These are phyloP conservation scores for Cadophora malorum DNA, from an alignment of 2,329 filamentous ascomycete genomes.

Conservation along the genomic window DNA sequence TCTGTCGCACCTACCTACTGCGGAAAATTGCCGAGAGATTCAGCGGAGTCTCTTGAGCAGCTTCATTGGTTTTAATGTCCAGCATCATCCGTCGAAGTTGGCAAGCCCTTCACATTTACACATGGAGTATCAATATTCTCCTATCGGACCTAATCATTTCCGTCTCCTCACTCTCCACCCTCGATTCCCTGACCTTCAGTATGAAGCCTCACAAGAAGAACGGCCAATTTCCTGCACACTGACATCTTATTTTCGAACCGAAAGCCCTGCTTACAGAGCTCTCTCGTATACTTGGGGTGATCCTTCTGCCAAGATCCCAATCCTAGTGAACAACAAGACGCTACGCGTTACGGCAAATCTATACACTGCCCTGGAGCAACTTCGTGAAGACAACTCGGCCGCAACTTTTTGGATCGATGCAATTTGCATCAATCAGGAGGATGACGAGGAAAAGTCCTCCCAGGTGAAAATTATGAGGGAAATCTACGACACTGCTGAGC, in stretches of 20 bases:
- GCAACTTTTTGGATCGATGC: slow-evolving; percentile 31
- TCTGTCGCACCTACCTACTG: not conserved
- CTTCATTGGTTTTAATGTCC: not conserved
- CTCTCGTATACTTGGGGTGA: slow-evolving; percentile 43
- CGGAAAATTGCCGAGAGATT: not conserved
- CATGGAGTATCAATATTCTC: not conserved
- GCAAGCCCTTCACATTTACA: too few relatives aligned
- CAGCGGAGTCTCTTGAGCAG: not conserved
- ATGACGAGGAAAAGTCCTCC: slow-evolving; percentile 22
- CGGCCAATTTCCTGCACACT: not conserved
- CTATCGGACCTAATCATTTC: not conserved
- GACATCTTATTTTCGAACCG: slow-evolving; percentile 1
- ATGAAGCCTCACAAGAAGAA: not conserved
- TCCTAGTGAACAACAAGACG: slow-evolving; percentile 31
- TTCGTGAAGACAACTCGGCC: slow-evolving; percentile 17
- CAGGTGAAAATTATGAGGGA: slow-evolving; percentile 28
- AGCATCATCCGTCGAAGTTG: not conserved
- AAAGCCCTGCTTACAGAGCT: slow-evolving; percentile 29
- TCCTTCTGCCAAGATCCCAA: slow-evolving; percentile 23
- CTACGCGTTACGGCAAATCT: slow-evolving; percentile 27
- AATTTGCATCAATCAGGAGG: slow-evolving; percentile 32
- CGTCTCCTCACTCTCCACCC: slow-evolving; percentile 6
- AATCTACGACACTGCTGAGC: slow-evolving; percentile 22
- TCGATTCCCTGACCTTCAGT: not conserved
- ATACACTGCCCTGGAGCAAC: slow-evolving; percentile 18